These are phyloP conservation scores for Gloeostereum incarnatum DNA, from an alignment of 768 basidiomycete species.

Conservation along the genomic window DNA sequence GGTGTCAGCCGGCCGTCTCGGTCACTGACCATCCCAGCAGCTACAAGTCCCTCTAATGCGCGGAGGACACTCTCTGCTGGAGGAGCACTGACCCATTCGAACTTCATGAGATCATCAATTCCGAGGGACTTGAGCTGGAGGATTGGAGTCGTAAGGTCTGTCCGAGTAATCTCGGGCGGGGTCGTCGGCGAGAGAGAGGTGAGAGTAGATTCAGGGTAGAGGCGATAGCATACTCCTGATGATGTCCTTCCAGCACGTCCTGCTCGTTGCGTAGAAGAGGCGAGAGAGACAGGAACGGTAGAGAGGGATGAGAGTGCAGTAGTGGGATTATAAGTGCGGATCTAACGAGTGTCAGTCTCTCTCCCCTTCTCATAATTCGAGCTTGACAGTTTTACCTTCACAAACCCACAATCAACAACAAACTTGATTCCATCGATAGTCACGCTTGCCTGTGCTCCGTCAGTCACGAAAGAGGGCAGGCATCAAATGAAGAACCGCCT, in stretches of 20 bases:
- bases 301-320: conserved; percentile 79
- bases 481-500: conserved; percentile 5
- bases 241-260: conserved; percentile 94
- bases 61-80: conserved; percentile 79
- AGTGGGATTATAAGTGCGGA: conserved; percentile 83
- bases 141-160: conserved; percentile 86
- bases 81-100: conserved; percentile 90
- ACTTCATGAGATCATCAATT: conserved; percentile 90
- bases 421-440: conserved; percentile 95
- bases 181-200: conserved; percentile 58
- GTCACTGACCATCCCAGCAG: conserved; percentile 77
- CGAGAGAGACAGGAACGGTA: conserved; percentile 75
- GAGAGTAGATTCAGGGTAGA: conserved; percentile 66
- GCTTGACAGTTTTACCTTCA: conserved; percentile 54
- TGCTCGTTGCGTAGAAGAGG: conserved; percentile 88
- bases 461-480: neutral
- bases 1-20: conserved; percentile 69
- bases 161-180: conserved; percentile 84
- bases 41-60: conserved; percentile 76
- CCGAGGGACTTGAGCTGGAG: conserved; percentile 92
- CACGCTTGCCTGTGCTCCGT: conserved; percentile 64
- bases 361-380: neutral
- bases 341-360: conserved; percentile 37
- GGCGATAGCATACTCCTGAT: conserved; percentile 84
- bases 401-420: conserved; percentile 91